Evolutionary conservation across 1,139 yeast genomes (phyloP).

Genomic region (Yamadazyma diospyri): DNA sequence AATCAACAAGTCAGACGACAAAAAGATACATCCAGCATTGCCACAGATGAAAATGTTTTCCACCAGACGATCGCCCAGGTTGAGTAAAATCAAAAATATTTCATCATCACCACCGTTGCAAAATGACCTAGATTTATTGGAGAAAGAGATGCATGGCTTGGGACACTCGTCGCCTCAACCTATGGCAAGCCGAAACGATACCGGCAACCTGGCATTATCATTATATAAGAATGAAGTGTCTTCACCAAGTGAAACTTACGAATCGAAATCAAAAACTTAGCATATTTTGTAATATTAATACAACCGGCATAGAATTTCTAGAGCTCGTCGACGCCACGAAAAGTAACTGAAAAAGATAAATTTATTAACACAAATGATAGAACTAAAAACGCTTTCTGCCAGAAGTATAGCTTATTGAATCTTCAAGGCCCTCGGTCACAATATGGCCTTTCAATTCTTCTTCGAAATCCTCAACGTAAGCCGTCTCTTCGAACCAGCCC

Average conservation of each 20-base stretch:
- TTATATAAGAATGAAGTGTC: conserved; percentile 15
- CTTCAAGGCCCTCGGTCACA: conserved; percentile 18
- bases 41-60: conserved; percentile 31
- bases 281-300: conserved; percentile 4
- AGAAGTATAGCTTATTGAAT: conserved; percentile 7
- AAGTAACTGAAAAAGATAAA: too few relatives aligned
- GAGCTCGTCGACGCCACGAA: too few relatives aligned
- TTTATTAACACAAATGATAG: too few relatives aligned
- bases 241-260: conserved; percentile 13
- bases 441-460: conserved; percentile 36
- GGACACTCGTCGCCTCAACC: conserved; percentile 26
- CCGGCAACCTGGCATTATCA: conserved; percentile 34
- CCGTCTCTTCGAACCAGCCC: conserved; percentile 63
- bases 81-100: conserved; percentile 31
- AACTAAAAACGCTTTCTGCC: conserved; percentile 4
- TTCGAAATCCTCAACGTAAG: conserved; percentile 63
- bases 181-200: conserved; percentile 36
- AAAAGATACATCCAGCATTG: conserved; percentile 18
- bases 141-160: conserved; percentile 20
- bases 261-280: conserved; percentile 7
- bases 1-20: conserved; percentile 17
- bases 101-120: conserved; percentile 38
- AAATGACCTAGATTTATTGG: conserved; percentile 16
- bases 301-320: too few relatives aligned
- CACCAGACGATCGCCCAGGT: conserved; percentile 22